Evolutionary conservation across 2,329 filamentous ascomycete species (phyloP).

Genomic region (Reticulascus tulasneorum): DNA sequence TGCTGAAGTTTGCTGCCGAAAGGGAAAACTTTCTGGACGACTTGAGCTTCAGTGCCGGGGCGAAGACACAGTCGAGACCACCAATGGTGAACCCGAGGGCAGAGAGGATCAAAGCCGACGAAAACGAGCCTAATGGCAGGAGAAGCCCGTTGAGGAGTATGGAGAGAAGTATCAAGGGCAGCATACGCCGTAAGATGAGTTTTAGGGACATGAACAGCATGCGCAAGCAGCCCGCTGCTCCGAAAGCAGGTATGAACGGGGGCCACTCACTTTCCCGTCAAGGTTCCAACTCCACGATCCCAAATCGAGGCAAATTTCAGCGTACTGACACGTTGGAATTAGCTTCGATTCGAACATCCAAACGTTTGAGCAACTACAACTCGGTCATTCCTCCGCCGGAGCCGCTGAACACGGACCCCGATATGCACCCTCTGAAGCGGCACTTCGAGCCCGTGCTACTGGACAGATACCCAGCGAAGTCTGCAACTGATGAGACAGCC

Average conservation of each 20-base stretch:
- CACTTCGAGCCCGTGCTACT: conserved; percentile 95
- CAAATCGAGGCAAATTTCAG: conserved; percentile 13
- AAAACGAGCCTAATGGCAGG: conserved; percentile 49
- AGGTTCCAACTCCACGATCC: conserved; percentile 10
- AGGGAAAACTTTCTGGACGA: conserved; percentile 91
- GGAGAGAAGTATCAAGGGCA: conserved; percentile 71
- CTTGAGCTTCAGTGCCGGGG: conserved; percentile 81
- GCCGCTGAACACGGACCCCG: conserved; percentile 80
- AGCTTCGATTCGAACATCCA: conserved; percentile 72
- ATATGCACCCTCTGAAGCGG: conserved; percentile 93
- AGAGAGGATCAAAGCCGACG: conserved; percentile 76
- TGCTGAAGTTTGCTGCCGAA: conserved; percentile 94
- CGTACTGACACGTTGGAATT: conserved; percentile 16
- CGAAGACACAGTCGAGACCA: conserved; percentile 65
- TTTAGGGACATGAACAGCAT: conserved; percentile 93
- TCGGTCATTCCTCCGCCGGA: conserved; percentile 94
- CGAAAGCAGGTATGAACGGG: conserved; percentile 13
- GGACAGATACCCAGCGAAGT: conserved; percentile 86
- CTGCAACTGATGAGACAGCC: conserved; percentile 73
- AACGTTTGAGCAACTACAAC: conserved; percentile 93
- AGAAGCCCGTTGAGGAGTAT: conserved; percentile 52
- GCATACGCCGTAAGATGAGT: conserved; percentile 87
- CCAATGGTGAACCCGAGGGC: conserved; percentile 75
- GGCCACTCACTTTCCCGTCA: conserved; percentile 11
- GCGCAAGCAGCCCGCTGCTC: conserved; percentile 74